Percentiles rank a stretch among this genome's conserved stretches.
Conservation (phyloP, 768 basidiomycete species). For the Candolleomyces efflorescens region DNA sequence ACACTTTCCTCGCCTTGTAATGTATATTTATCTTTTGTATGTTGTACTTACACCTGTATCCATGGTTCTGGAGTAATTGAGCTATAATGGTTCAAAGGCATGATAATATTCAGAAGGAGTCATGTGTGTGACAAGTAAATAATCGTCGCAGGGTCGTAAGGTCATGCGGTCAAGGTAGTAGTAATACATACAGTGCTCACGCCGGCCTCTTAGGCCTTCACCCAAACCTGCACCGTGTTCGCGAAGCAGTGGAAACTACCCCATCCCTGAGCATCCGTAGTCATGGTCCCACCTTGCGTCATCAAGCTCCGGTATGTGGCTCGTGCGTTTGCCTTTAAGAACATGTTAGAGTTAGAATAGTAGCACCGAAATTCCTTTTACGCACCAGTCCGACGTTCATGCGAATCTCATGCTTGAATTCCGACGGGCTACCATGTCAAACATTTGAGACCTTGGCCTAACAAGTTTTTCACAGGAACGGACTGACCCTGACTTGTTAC, state of each 20-base stretch:
- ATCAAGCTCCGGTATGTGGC: constrained; percentile 46
- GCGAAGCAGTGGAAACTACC: constrained; percentile 58
- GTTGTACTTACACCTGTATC: neutral
- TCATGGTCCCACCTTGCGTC: constrained; percentile 38
- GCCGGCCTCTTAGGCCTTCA: constrained; percentile 16
- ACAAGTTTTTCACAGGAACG: neutral
- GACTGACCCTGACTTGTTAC: constrained; percentile 47
- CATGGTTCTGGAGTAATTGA: neutral
- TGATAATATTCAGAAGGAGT: no score
- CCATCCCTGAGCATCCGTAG: constrained; percentile 56
- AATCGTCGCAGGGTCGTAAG: neutral
- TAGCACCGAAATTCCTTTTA: constrained; percentile 11
- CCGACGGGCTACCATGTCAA: constrained; percentile 21
- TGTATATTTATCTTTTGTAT: constrained; percentile 3
- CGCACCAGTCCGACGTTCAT: constrained; percentile 67
- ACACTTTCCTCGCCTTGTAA: constrained; percentile 6
- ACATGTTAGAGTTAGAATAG: neutral
- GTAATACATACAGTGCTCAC: neutral
- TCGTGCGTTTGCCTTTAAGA: constrained; percentile 29
- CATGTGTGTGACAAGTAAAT: neutral
- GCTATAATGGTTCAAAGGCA: no score
- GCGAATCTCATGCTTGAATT: constrained; percentile 41
- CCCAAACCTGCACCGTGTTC: constrained; percentile 60
- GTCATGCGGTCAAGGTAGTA: neutral
- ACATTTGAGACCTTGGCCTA: neutral